Evolutionary conservation across 2,329 filamentous ascomycete species (phyloP).

Genomic region (Chrysoporthe deuterocubensis): DNA sequence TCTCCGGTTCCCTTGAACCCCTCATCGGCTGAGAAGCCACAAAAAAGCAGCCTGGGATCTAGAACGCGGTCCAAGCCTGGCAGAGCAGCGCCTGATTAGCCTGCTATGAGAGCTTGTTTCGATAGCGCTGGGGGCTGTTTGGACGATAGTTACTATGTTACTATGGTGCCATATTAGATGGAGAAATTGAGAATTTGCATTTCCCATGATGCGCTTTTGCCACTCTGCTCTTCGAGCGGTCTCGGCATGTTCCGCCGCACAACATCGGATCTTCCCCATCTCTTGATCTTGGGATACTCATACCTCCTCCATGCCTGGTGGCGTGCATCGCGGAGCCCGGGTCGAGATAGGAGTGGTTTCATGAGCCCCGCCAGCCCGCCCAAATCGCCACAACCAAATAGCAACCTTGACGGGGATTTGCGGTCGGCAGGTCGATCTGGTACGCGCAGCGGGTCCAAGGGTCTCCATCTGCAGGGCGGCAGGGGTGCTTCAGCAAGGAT

Average conservation of each 20-base stretch:
- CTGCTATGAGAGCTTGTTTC: not conserved
- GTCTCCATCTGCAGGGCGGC: not conserved
- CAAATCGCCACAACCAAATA: not conserved
- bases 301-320: not conserved
- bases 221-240: not conserved
- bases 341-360: not conserved
- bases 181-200: not conserved
- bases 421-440: not conserved
- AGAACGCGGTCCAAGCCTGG: not conserved
- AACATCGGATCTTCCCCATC: not conserved
- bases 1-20: not conserved
- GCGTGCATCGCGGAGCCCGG: not conserved
- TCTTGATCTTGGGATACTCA: not conserved
- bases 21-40: not conserved
- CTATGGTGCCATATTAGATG: not conserved
- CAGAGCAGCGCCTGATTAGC: not conserved
- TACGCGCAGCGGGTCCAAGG: not conserved
- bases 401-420: not conserved
- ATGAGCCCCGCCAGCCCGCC: not conserved
- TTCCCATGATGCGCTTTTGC: not conserved
- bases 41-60: not conserved
- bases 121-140: not conserved
- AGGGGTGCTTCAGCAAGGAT: not conserved
- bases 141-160: not conserved
- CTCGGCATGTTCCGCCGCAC: not conserved